A percentile compares a stretch with the other conserved stretches of the same genome.
Evolutionary conservation across 1,139 yeast species (phyloP).

Genomic region (Diutina catenulata): DNA sequence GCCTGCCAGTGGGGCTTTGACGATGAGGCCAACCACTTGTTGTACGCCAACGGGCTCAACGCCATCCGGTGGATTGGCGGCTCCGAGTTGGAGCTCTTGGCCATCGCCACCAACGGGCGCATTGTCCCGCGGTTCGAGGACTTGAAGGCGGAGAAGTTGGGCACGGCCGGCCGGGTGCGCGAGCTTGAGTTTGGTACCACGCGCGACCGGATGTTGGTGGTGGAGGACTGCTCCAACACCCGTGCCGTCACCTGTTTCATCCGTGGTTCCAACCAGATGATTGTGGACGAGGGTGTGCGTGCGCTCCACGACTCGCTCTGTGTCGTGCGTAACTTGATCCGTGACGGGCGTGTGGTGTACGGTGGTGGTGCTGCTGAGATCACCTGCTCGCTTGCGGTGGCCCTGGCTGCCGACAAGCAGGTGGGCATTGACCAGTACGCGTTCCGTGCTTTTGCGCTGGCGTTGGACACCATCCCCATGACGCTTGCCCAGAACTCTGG

Average conservation of each 20-base stretch:
- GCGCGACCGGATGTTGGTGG: constrained; percentile 87
- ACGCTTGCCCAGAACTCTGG: constrained; percentile 96
- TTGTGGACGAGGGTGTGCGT: constrained; percentile 91
- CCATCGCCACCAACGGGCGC: constrained; percentile 95
- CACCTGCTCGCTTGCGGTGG: constrained; percentile 82
- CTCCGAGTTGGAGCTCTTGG: constrained; percentile 87
- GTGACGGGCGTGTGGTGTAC: constrained; percentile 87
- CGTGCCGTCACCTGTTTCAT: constrained; percentile 90
- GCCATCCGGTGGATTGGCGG: constrained; percentile 99
- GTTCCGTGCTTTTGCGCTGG: constrained; percentile 86
- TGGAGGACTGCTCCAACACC: constrained; percentile 82
- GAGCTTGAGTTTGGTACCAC: constrained; percentile 96
- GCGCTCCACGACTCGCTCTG: constrained; percentile 95
- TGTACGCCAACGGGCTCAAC: constrained; percentile 77
- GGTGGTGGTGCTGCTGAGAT: constrained; percentile 99
- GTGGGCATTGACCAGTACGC: constrained; percentile 97
- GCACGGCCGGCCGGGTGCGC: constrained; percentile 72
- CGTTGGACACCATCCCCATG: constrained; percentile 87
- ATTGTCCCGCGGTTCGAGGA: constrained; percentile 97
- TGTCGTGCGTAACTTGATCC: constrained; percentile 90
- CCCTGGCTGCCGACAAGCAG: constrained; percentile 86
- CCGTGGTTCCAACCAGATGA: constrained; percentile 96
- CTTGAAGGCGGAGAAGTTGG: constrained; percentile 69
- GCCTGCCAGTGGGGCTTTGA: constrained; percentile 99
- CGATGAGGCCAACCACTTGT: constrained; percentile 94